A percentile compares a stretch with the other conserved stretches of the same genome.
Conservation (phyloP, 345 rosid species). For the Eucalyptus tenuipes region DNA sequence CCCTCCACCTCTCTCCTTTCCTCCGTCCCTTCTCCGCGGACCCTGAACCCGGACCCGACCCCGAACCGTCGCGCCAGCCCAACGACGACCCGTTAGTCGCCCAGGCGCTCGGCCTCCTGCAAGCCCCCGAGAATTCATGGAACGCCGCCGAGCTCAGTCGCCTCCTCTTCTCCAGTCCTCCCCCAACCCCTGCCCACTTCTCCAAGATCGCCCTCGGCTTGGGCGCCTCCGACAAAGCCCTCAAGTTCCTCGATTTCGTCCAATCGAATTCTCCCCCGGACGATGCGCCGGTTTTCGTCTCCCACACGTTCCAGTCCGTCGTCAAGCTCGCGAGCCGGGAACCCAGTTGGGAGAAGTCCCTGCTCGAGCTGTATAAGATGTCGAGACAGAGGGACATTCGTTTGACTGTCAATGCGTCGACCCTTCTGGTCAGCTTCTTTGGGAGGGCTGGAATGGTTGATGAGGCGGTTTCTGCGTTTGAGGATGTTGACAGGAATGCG, state of each 20-base stretch:
- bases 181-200: constrained; percentile 22
- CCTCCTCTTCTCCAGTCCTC: constrained; percentile 26
- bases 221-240: constrained; percentile 35
- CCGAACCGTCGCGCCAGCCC: background rate
- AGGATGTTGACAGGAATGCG: constrained; percentile 13
- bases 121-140: constrained; percentile 49
- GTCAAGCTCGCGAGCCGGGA: constrained; percentile 43
- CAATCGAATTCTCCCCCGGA: constrained; percentile 9
- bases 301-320: constrained; percentile 42
- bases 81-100: constrained; percentile 12
- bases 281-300: constrained; percentile 10
- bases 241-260: constrained; percentile 43
- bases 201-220: constrained; percentile 41
- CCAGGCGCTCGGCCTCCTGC: constrained; percentile 26
- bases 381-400: constrained; percentile 40
- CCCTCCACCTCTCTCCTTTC: background rate
- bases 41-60: background rate
- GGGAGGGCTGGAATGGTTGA: constrained; percentile 36
- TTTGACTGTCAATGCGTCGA: constrained; percentile 24
- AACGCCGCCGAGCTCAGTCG: constrained; percentile 17
- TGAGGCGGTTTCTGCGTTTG: constrained; percentile 25
- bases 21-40: constrained; percentile 15
- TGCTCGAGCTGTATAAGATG: constrained; percentile 26
- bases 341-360: constrained; percentile 9
- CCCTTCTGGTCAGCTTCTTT: constrained; percentile 34